Base-by-base conservation (phyloP, 352 stramenopile genomes). In the Pythium apleroticum region DNA sequence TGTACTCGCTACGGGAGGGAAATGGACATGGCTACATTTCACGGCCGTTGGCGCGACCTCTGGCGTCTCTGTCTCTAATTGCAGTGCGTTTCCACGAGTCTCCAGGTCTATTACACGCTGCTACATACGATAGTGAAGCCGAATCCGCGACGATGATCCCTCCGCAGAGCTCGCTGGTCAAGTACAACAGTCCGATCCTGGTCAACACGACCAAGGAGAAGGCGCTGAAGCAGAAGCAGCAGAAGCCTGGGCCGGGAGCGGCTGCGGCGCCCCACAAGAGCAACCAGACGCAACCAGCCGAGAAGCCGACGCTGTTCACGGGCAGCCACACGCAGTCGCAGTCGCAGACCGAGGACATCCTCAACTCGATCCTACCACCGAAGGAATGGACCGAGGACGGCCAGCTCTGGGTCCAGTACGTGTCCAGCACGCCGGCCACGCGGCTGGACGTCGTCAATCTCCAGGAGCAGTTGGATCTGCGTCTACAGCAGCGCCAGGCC, bases 361-460 rank as follows among this genome's bases (percentile, higher is more conserved):
- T 97, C 27, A 97, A 97, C 73, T 95, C 86, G 7, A 97, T 97
- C 53, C 62, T 97, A 30, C 90, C 91, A 17, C 91, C 91, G 1
- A 95, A 91, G 59, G 85, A 95, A 58, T 94, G 84, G 85, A 95
- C 83, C 0, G 81, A 97, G 62, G 88, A 98, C 60, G 90, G 87
- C 10, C 86, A 97, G 68, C 77, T 97, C 1, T 98, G 91, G 91
- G 85, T 98, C 46, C 92, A 98, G 66, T 97, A 97, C 67, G 92
- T 98, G 25, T 97, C 85, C 7, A 97, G 83, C 60, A 97, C 90
- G 0, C 91, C 92, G 0, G 92, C 92, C 2, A 98, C 92, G 43
- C 71, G 90, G n/a, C 76, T 98, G 11, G 92, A 98, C 48, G 89
- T 98, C 9, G 89, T 97, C 24, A 97, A 97, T 57, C 66, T 98